These are phyloP conservation scores for Zygosaccharomyces pseudorouxii DNA, from an alignment of 805 yeast species.

Conservation along the genomic window DNA sequence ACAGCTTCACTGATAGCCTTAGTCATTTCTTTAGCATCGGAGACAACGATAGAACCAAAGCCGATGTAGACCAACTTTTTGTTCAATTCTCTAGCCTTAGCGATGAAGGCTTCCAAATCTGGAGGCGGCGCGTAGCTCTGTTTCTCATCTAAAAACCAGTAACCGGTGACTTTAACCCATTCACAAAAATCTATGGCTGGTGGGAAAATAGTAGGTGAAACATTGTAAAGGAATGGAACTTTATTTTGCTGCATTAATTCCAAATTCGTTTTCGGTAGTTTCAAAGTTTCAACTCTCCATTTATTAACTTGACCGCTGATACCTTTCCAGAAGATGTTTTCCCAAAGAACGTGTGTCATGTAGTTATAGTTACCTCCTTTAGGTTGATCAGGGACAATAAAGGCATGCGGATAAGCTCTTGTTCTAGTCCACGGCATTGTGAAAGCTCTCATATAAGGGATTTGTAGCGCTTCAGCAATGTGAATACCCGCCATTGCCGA, in stretches of 20 bases:
- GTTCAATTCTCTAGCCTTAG: slow-evolving; percentile 50
- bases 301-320: slow-evolving; percentile 78
- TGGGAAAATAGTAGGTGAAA: slow-evolving; percentile 83
- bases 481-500: slow-evolving; percentile 95
- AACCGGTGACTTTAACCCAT: slow-evolving; percentile 94
- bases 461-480: slow-evolving; percentile 84
- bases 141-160: slow-evolving; percentile 83
- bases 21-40: slow-evolving; percentile 74
- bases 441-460: slow-evolving; percentile 91
- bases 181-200: slow-evolving; percentile 92
- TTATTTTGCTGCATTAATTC: slow-evolving; percentile 67
- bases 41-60: slow-evolving; percentile 91
- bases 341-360: slow-evolving; percentile 88
- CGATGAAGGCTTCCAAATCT: slow-evolving; percentile 54
- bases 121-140: slow-evolving; percentile 55
- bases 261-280: slow-evolving; percentile 63
- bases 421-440: slow-evolving; percentile 99
- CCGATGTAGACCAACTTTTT: slow-evolving; percentile 87
- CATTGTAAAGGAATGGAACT: slow-evolving; percentile 84
- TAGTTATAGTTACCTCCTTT: slow-evolving; percentile 91
- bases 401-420: slow-evolving; percentile 94
- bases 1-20: slow-evolving; percentile 77
- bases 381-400: slow-evolving; percentile 88
- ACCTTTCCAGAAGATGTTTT: slow-evolving; percentile 90
- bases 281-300: slow-evolving; percentile 73